Evolutionary conservation across 2,329 filamentous ascomycete species (phyloP).

Genomic region (Penicillium sumatraense): DNA sequence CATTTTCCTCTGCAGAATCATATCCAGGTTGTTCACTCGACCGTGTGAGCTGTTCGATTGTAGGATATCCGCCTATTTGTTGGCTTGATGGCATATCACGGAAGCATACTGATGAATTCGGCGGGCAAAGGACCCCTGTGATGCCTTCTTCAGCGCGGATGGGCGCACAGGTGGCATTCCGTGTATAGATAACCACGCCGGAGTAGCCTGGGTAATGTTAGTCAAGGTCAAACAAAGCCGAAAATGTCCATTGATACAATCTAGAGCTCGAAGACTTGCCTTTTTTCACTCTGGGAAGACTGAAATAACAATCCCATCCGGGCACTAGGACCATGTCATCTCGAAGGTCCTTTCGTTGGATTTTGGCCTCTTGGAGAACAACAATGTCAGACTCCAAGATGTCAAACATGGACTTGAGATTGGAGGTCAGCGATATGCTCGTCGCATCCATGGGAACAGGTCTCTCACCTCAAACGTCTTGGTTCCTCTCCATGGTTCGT

Average conservation of each 20-base stretch:
- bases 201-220: constrained; percentile 73
- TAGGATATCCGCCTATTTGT: constrained; percentile 89
- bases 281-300: constrained; percentile 90
- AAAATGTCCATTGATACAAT: not conserved
- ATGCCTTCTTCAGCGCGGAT: constrained; percentile 94
- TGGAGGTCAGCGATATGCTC: not conserved
- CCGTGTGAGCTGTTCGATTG: constrained; percentile 62
- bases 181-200: constrained; percentile 92
- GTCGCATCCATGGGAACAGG: constrained; percentile 1
- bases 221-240: not conserved
- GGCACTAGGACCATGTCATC: constrained; percentile 96
- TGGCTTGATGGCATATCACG: constrained; percentile 73
- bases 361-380: constrained; percentile 94
- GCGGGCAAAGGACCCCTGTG: constrained; percentile 75
- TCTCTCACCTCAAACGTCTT: constrained; percentile 67
- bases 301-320: constrained; percentile 97
- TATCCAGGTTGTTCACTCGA: not conserved
- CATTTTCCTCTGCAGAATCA: constrained; percentile 6
- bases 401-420: constrained; percentile 82
- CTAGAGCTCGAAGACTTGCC: constrained; percentile 54
- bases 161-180: constrained; percentile 82
- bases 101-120: constrained; percentile 72
- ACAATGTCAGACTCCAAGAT: constrained; percentile 90
- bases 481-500: constrained; percentile 78
- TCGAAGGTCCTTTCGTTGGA: constrained; percentile 85